phyloP scores from a whole-genome alignment of 2,329 filamentous ascomycete species.

The Curvularia sp. region DNA sequence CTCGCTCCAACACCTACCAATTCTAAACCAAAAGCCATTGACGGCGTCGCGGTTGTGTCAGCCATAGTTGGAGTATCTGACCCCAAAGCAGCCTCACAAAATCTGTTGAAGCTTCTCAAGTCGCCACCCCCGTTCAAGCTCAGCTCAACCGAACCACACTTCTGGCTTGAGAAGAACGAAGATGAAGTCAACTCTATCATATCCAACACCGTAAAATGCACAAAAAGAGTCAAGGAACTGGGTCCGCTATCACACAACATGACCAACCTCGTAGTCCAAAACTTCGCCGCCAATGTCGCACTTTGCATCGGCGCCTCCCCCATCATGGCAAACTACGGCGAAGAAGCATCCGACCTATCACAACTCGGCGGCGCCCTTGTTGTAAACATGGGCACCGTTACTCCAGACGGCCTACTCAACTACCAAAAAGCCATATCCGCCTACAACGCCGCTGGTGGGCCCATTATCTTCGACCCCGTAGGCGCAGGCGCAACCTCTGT shows the following conservation, averaged over 20 bases:
- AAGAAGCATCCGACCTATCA: constrained; percentile 82
- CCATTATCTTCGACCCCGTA: constrained; percentile 87
- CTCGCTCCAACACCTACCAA: constrained; percentile 44
- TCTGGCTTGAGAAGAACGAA: constrained; percentile 29
- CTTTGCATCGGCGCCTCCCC: constrained; percentile 84
- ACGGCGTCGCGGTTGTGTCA: constrained; percentile 88
- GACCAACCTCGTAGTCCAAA: constrained; percentile 96
- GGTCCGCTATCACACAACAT: constrained; percentile 91
- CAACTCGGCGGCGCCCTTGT: constrained; percentile 79
- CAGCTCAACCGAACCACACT: constrained; percentile 26
- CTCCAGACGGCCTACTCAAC: constrained; percentile 73
- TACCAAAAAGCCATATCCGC: constrained; percentile 77
- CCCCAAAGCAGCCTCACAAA: constrained; percentile 67
- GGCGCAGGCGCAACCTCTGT: constrained; percentile 83
- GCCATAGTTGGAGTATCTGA: constrained; percentile 79
- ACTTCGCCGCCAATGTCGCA: constrained; percentile 91
- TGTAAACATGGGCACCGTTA: constrained; percentile 94
- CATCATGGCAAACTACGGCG: constrained; percentile 90
- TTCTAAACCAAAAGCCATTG: constrained; percentile 63
- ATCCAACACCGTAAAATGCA: constrained; percentile 49
- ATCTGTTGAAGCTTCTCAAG: constrained; percentile 65
- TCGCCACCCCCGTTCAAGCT: constrained; percentile 34
- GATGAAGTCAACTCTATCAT: constrained; percentile 24
- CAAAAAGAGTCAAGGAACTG: constrained; percentile 66
- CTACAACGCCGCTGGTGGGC: constrained; percentile 78